Base-by-base conservation (phyloP, 768 basidiomycete species). In the Paxillus ammoniavirescens region DNA sequence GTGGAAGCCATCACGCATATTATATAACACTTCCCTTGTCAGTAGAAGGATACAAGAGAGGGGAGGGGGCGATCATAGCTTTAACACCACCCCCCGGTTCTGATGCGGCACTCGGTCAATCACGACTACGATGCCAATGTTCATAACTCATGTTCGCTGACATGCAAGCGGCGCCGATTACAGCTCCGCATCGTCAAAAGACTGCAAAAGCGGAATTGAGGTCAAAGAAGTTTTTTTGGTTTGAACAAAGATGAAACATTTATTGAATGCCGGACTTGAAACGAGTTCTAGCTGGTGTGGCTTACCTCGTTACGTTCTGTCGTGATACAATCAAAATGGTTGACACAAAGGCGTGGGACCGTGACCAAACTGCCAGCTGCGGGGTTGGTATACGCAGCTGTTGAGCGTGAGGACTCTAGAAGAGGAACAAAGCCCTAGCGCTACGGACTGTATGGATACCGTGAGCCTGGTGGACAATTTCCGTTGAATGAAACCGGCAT, bases 401-500 rank as follows among this genome's bases (percentile, higher is more conserved):
- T 12, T 28, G 26, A 28, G 2, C 21, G 23, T 21, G 14, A 7
- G 26, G 26, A 40, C 38, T 18, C 38, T 49, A 9, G 42, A 49
- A 49, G 49, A 59, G 55, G 48, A 59, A 41, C 7, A 38, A 52
- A 51, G 41, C 37, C 28, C 52, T 47, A 54, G 35, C 49, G 26
- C 26, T 26, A 6, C 26, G 46, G 42, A 51, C 52, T 42, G 53
- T 30, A 53, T 43, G 57, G 55, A 65, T 18, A 41, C 46, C 50
- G 47, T 56, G 52, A 57, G 47, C 12, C 50, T 30, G 38, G 38
- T 31, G 48, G 52, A 53, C 59, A 65, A 65, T 65, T 58, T 65
- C 65, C 65, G 64, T 53, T 23, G 42, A 38, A 62, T 59, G 57
- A 47, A 53, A 55, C 59, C 63, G 62, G 60, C 62, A 65, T 54